Evolutionary conservation across 2,329 filamentous ascomycete genomes (phyloP).

Genomic region (Trichoderma breve): DNA sequence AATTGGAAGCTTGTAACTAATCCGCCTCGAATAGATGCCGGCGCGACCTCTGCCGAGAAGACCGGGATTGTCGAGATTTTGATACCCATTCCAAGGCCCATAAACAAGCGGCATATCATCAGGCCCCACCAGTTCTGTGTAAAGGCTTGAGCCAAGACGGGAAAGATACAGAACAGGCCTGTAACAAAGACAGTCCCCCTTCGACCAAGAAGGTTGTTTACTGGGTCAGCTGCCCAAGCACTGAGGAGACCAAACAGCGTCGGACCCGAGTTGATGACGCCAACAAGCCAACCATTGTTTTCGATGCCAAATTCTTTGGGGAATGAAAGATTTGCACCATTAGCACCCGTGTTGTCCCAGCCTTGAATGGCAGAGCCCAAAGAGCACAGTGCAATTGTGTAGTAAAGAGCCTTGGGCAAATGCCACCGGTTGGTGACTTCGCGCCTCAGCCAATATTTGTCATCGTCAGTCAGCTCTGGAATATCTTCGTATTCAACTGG

Average conservation of each 20-base stretch:
- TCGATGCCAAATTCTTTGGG: constrained; percentile 37
- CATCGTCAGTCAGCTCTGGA: constrained; percentile 27
- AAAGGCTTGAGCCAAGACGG: constrained; percentile 53
- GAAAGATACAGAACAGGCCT: constrained; percentile 53
- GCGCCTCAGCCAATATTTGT: constrained; percentile 26
- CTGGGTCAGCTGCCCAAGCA: constrained; percentile 36
- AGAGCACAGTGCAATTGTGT: constrained; percentile 31
- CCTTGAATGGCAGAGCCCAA: constrained; percentile 36
- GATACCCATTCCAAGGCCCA: constrained; percentile 61
- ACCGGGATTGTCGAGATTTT: constrained; percentile 48
- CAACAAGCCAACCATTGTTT: constrained; percentile 51
- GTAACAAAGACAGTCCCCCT: constrained; percentile 50
- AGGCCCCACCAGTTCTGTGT: constrained; percentile 52
- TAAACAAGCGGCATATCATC: constrained; percentile 39
- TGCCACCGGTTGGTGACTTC: constrained; percentile 33
- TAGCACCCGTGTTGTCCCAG: constrained; percentile 46
- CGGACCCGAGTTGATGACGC: constrained; percentile 51
- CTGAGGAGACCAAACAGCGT: constrained; percentile 26
- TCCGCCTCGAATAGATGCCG: constrained; percentile 48
- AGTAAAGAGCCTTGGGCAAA: constrained; percentile 29
- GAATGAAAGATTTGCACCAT: constrained; percentile 41
- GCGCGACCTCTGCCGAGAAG: constrained; percentile 51
- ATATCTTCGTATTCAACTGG: constrained; percentile 24
- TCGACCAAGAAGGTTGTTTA: constrained; percentile 34
- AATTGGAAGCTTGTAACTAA: constrained; percentile 52